Evolutionary conservation across 2,329 filamentous ascomycete species (phyloP), one percentile per base, ranked within the genome.

Genomic region (Alternaria infectoria): DNA sequence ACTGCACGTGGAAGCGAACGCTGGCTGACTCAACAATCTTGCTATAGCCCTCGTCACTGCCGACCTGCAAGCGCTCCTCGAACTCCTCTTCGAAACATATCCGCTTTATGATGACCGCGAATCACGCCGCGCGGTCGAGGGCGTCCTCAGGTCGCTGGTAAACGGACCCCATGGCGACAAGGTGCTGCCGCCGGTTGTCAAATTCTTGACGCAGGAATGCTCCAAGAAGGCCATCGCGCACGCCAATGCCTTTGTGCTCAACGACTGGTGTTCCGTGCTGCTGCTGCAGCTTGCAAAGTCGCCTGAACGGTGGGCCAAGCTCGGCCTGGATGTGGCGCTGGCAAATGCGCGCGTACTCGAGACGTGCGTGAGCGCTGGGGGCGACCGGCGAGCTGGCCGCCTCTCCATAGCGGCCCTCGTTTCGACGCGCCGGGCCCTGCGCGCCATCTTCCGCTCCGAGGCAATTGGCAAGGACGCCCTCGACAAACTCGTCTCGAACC

Each of bases 261-360:
- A 96, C 13, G 93, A 97, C 79, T 99, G 95, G 95, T 93, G 90
- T 79, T 91, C 91, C 62, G 80, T 95, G 61, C 82, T 97, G 54
- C 87, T 97, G 70, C 89, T 94, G 73, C 86, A 90, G 61, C 84
- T 93, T 25, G 87, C 87, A 30, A 85, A 86, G 51, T 87, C 81
- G 52, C 79, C 87, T 15, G 76, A 85, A 10, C 79, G 87, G 46
- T 93, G 89, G 90, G 86, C 88, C 54, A 84, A 84, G 73, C 89
- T 89, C 77, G 87, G 88, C 57, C 74, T 85, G 66, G 89, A 93
- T 32, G 81, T 96, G 45, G 81, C 96, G 26, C 79, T 87, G 32
- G 87, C 90, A 52, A 85, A 91, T 77, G 92, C 93, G 23, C 89
- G 90, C 75, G 88, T 89, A 15, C 82, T 97, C 58, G 93, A 97